phyloP scores from a whole-genome alignment of 768 basidiomycete species.

The Boletus tylopilopsis region DNA sequence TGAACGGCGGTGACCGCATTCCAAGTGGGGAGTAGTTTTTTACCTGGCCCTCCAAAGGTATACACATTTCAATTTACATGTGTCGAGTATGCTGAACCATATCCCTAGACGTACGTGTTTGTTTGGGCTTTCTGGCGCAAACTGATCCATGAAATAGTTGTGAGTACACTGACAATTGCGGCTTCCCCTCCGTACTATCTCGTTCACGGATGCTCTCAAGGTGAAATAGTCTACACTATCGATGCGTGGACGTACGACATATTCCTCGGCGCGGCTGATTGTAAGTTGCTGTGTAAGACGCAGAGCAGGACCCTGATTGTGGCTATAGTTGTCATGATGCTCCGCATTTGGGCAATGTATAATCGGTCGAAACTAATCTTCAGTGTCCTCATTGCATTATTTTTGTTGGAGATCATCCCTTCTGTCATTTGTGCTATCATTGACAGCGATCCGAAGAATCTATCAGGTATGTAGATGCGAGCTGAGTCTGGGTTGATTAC shows the following conservation, averaged over 20 bases:
- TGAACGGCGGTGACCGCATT: neutral
- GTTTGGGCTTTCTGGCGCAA: neutral
- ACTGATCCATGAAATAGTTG: neutral
- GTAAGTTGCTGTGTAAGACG: neutral
- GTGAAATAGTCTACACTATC: neutral
- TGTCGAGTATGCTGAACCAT: neutral
- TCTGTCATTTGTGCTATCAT: neutral
- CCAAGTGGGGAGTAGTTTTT: neutral
- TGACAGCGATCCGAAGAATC: neutral
- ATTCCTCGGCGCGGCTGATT: conserved; percentile 2
- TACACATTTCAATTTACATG: neutral
- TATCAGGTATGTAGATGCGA: neutral
- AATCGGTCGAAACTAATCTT: no score
- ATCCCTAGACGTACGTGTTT: neutral
- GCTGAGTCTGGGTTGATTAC: no score
- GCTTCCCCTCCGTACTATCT: no score
- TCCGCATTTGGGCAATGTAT: no score
- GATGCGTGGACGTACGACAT: neutral
- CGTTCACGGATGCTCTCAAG: neutral
- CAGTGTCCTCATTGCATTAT: neutral
- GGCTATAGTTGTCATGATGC: neutral
- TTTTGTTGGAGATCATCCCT: neutral
- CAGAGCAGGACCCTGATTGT: neutral
- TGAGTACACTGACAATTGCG: neutral
- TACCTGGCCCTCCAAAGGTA: neutral